Evolutionary conservation across 495 filamentous ascomycete species (phyloP).

Genomic region (Viridothelium virens): DNA sequence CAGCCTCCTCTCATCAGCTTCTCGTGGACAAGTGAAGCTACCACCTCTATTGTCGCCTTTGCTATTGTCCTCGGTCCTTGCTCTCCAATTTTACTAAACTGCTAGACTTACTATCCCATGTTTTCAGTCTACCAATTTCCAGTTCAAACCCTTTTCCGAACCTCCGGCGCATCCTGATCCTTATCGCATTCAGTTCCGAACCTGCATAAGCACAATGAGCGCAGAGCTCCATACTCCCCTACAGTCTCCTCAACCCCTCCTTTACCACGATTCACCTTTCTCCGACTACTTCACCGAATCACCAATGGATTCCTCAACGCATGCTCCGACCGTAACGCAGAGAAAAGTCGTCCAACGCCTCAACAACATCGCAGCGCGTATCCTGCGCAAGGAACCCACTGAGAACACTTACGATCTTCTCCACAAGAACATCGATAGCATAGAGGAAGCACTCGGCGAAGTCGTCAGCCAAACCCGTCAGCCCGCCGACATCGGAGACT

Average conservation of each 20-base stretch:
- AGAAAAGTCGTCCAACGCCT: conserved; percentile 15
- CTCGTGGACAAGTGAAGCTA: background rate
- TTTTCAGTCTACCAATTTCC: too few relatives aligned
- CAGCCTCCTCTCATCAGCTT: background rate
- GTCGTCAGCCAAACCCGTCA: conserved; percentile 21
- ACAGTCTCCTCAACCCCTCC: background rate
- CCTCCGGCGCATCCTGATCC: conserved; percentile 7
- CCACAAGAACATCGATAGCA: conserved; percentile 13
- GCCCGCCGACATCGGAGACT: conserved; percentile 24
- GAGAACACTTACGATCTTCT: conserved; percentile 3
- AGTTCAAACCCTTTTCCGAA: background rate
- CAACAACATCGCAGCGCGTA: conserved; percentile 14
- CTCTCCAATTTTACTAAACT: background rate
- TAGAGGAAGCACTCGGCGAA: conserved; percentile 22
- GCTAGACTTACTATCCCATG: background rate
- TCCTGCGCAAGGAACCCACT: conserved; percentile 11
- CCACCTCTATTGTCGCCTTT: background rate
- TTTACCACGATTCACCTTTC: conserved; percentile 28
- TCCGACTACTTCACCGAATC: conserved; percentile 33
- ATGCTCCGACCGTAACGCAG: background rate
- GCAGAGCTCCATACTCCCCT: background rate
- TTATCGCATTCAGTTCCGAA: background rate
- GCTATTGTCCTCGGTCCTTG: conserved; percentile 1
- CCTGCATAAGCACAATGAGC: background rate
- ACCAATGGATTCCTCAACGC: background rate